Conservation (phyloP, 78 protist species). For the Dictyostelium capitatum region DNA sequence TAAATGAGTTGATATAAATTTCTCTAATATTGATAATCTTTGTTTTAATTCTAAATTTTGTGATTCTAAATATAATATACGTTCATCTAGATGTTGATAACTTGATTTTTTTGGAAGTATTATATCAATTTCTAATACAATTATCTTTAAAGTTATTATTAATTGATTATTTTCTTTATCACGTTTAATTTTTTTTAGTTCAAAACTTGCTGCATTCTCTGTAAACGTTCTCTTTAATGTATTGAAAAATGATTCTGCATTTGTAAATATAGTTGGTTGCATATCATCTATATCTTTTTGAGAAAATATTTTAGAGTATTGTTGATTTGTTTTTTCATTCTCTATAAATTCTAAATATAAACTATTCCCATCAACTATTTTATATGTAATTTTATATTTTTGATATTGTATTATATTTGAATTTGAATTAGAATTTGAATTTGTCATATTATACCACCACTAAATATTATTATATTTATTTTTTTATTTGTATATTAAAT, state of each 20-base stretch:
- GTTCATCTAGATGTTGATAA: slow-evolving; percentile 16
- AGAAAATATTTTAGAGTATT: not conserved
- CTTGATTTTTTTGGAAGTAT: not conserved
- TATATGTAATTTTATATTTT: slow-evolving; percentile 10
- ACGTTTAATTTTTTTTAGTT: not conserved
- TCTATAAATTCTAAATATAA: not conserved
- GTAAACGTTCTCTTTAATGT: not conserved
- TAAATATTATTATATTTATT: no score
- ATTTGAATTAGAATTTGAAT: no score
- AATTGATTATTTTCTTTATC: not conserved
- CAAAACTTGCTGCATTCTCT: not conserved
- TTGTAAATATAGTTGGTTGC: not conserved
- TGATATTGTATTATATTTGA: not conserved
- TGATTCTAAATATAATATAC: not conserved
- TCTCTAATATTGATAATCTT: slow-evolving; percentile 8
- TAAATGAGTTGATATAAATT: not conserved
- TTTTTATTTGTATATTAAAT: no score
- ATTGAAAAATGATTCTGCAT: slow-evolving; percentile 3
- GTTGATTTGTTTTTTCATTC: not conserved
- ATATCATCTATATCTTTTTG: not conserved
- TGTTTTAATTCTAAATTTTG: slow-evolving; percentile 14
- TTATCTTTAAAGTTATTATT: not conserved
- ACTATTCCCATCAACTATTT: not conserved
- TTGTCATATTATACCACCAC: no score
- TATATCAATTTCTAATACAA: slow-evolving; percentile 1